Percentiles rank a stretch among this genome's conserved stretches.
Evolutionary conservation across 306 rosid species (phyloP).

Genomic region (Myrica gale): DNA sequence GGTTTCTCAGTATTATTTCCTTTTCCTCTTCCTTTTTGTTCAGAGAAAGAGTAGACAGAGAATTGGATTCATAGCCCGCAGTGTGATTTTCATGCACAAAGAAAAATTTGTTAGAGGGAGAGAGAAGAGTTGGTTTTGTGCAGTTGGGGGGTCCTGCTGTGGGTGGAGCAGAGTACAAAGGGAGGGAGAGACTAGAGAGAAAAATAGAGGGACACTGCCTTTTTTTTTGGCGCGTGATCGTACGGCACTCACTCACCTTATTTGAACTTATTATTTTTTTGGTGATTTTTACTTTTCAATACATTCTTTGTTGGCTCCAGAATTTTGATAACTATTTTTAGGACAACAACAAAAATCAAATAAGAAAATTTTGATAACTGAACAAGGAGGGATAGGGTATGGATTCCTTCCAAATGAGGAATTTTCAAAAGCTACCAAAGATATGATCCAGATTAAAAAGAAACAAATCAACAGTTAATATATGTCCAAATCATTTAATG

Average conservation of each 20-base stretch:
- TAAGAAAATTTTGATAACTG: too few species aligned
- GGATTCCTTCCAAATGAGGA: too few species aligned
- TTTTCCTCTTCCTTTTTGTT: background rate
- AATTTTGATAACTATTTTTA: too few species aligned
- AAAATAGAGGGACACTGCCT: background rate
- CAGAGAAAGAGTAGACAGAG: conserved; percentile 1
- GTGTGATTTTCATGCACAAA: conserved; percentile 29
- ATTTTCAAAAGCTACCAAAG: too few species aligned
- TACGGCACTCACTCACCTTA: too few species aligned
- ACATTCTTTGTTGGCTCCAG: background rate
- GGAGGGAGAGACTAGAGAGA: background rate
- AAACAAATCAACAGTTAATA: too few species aligned
- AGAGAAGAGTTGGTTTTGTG: background rate
- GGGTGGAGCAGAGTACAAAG: conserved; percentile 13
- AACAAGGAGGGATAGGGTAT: too few species aligned
- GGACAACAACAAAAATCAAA: too few species aligned
- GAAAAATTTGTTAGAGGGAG: background rate
- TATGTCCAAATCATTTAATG: too few species aligned
- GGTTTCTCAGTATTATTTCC: background rate
- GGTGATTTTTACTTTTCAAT: background rate
- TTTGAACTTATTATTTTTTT: background rate
- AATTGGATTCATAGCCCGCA: conserved; percentile 4
- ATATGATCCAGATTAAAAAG: too few species aligned
- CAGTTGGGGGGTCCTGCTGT: conserved; percentile 7
- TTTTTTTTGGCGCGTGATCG: conserved; percentile 5